Conservation (phyloP, 2,329 filamentous ascomycete species). For the Allantophomopsis lycopodina region DNA sequence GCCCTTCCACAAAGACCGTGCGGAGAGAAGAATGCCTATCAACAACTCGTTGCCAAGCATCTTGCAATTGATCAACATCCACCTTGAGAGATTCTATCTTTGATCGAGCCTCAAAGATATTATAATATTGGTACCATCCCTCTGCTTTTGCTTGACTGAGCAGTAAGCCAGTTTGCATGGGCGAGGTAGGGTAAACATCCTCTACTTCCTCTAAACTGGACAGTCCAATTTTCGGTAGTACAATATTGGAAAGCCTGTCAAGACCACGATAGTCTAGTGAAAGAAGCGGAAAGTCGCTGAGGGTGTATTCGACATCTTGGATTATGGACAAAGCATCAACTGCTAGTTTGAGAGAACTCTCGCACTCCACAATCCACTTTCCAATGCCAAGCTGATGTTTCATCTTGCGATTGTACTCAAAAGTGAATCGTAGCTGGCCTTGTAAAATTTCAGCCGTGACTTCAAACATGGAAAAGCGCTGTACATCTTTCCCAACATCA, state of each 20-base stretch:
- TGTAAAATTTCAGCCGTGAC: not conserved
- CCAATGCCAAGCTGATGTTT: not conserved
- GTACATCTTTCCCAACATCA: slow-evolving; percentile 5
- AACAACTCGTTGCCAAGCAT: slow-evolving; percentile 4
- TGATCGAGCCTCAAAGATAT: not conserved
- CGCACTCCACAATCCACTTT: slow-evolving; percentile 1
- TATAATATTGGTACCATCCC: slow-evolving; percentile 5
- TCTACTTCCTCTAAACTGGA: not conserved
- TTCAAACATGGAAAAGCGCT: slow-evolving; percentile 1
- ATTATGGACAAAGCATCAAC: not conserved
- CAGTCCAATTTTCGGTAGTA: slow-evolving; percentile 1
- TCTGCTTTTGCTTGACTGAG: slow-evolving; percentile 2
- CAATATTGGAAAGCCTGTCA: slow-evolving; percentile 13
- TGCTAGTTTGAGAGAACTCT: slow-evolving; percentile 6
- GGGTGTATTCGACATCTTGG: slow-evolving; percentile 12
- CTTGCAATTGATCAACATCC: slow-evolving; percentile 1
- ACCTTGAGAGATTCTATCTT: not conserved
- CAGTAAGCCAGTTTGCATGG: slow-evolving; percentile 5
- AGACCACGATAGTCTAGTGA: slow-evolving; percentile 26
- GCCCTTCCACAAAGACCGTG: slow-evolving; percentile 7
- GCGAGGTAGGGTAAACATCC: not conserved
- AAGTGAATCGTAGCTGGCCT: slow-evolving; percentile 1
- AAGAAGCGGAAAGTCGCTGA: slow-evolving; percentile 29
- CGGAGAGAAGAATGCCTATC: slow-evolving; percentile 4
- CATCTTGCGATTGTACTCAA: slow-evolving; percentile 1